Conservation (phyloP, 75 land plant species). For the Pinus albicaulis region DNA sequence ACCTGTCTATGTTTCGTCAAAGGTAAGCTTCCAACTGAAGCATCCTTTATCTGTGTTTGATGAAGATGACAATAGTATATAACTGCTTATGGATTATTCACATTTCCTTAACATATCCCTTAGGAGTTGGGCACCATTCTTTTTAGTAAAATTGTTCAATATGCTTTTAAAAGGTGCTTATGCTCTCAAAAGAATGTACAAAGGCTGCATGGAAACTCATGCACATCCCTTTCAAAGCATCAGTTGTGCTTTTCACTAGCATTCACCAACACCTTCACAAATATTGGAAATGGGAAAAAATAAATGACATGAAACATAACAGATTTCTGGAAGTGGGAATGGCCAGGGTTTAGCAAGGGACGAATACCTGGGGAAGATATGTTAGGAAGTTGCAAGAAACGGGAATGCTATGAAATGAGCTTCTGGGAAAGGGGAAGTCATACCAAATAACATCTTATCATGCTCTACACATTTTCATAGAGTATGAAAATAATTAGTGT, state of each 20-base stretch:
- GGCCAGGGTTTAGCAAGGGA: no score
- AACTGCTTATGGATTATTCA: no score
- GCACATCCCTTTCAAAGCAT: not conserved
- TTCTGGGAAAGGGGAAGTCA: no score
- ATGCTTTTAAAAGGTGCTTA: not conserved
- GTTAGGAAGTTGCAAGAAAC: no score
- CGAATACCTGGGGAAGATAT: no score
- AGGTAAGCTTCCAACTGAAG: constrained; percentile 42
- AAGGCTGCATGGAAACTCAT: not conserved
- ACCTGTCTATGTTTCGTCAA: constrained; percentile 80
- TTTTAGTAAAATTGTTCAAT: not conserved
- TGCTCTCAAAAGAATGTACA: not conserved
- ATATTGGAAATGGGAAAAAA: not conserved
- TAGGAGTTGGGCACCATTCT: not conserved
- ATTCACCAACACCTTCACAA: not conserved
- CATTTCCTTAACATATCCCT: not conserved
- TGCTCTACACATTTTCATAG: no score
- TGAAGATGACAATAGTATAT: constrained; percentile 1
- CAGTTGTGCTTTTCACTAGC: not conserved
- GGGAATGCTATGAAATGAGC: no score
- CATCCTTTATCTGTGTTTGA: not conserved
- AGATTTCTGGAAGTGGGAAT: no score
- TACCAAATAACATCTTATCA: no score
- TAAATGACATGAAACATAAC: no score
- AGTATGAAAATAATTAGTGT: no score